Evolutionary conservation across 2,329 filamentous ascomycete species (phyloP).

Genomic region (Colletotrichum lini): DNA sequence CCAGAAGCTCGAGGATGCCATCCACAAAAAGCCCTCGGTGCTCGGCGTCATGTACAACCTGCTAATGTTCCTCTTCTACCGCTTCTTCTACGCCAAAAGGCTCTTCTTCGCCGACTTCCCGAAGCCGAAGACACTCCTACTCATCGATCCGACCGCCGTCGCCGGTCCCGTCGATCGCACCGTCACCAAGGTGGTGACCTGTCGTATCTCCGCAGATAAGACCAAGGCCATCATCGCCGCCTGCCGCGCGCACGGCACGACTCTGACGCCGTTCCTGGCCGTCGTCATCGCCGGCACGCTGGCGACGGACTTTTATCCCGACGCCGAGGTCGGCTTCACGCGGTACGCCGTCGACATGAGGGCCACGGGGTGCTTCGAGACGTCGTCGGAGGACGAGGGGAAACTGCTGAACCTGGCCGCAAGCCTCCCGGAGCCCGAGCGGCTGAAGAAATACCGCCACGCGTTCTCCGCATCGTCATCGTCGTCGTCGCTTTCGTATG

Average conservation of each 20-base stretch:
- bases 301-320: conserved; percentile 44
- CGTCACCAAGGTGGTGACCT: conserved; percentile 27
- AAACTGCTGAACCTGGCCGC: conserved; percentile 34
- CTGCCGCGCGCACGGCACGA: conserved; percentile 44
- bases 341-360: conserved; percentile 57
- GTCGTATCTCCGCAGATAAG: conserved; percentile 26
- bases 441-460: conserved; percentile 24
- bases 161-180: conserved; percentile 8
- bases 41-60: conserved; percentile 34
- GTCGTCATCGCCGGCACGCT: conserved; percentile 40
- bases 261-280: conserved; percentile 45
- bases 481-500: too few species aligned
- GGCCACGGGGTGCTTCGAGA: conserved; percentile 14
- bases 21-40: conserved; percentile 25
- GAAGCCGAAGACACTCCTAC: conserved; percentile 1
- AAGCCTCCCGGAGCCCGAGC: conserved; percentile 23
- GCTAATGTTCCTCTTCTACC: conserved; percentile 26
- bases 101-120: conserved; percentile 37
- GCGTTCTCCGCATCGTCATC: neutral
- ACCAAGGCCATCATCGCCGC: conserved; percentile 34
- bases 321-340: conserved; percentile 44
- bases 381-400: conserved; percentile 1
- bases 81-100: conserved; percentile 35
- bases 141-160: conserved; percentile 18
- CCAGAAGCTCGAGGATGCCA: conserved; percentile 1